phyloP scores from a whole-genome alignment of 192 early-diverging fungal genomes.

The Chytriomyces hyalinus region DNA sequence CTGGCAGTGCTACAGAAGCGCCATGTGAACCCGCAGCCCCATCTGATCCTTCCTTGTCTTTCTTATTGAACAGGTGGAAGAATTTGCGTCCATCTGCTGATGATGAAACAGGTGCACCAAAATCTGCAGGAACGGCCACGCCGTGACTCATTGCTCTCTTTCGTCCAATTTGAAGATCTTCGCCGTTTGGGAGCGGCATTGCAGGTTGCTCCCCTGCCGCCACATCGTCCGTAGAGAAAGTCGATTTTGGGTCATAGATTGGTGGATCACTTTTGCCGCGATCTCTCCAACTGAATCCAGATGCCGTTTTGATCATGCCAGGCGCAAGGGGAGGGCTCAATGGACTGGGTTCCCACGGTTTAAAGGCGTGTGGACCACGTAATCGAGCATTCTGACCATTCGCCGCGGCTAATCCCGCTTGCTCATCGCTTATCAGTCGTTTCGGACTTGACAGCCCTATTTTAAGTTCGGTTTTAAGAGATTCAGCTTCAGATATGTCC shows the following conservation, averaged over 20 bases:
- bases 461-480: constrained; percentile 1
- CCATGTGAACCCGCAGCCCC: background rate
- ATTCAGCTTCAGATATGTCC: constrained; percentile 1
- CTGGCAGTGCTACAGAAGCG: background rate
- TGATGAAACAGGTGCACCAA: background rate
- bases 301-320: background rate
- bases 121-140: background rate
- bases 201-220: background rate
- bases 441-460: constrained; percentile 9
- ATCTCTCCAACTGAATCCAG: constrained; percentile 16
- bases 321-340: constrained; percentile 22
- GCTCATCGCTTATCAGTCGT: background rate
- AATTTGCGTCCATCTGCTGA: constrained; percentile 8
- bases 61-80: background rate
- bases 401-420: background rate
- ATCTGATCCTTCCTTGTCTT: constrained; percentile 14
- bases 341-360: constrained; percentile 16
- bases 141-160: constrained; percentile 27
- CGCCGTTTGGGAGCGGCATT: constrained; percentile 4
- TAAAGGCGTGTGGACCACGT: constrained; percentile 17
- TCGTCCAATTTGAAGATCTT: constrained; percentile 9
- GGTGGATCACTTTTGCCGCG: constrained; percentile 13
- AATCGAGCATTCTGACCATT: background rate
- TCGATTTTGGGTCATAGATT: constrained; percentile 1
- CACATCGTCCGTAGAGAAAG: background rate